These are phyloP conservation scores for Suillus americanus DNA, from an alignment of 768 basidiomycete genomes.

Conservation along the genomic window DNA sequence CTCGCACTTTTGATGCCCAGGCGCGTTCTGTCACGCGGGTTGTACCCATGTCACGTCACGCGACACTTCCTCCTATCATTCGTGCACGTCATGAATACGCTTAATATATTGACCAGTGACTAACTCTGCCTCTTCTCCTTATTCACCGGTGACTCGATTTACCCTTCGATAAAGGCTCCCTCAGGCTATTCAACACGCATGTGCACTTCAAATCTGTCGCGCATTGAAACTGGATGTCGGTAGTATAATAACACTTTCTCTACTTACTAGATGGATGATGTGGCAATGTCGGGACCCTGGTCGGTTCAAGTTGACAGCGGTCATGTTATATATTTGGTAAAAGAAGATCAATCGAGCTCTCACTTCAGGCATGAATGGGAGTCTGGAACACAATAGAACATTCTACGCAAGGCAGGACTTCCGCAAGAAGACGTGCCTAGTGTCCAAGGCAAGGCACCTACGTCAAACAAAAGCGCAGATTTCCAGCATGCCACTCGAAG, in stretches of 20 bases:
- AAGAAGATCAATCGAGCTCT: background rate
- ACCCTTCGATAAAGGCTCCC: background rate
- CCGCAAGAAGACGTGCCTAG: background rate
- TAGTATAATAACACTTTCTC: background rate
- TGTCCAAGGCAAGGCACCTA: background rate
- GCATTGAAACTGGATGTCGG: background rate
- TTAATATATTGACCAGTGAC: background rate
- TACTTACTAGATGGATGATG: background rate
- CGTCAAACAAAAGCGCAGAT: background rate
- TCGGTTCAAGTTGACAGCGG: background rate
- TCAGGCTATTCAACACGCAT: background rate
- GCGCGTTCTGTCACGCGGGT: slow-evolving; percentile 2
- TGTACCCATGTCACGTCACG: background rate
- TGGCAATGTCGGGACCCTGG: background rate
- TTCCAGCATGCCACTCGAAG: background rate
- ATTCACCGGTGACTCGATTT: background rate
- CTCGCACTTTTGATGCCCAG: background rate
- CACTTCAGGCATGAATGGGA: background rate
- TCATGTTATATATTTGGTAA: background rate
- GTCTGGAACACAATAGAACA: background rate
- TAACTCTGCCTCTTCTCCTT: background rate
- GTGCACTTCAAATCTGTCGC: background rate
- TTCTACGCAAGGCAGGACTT: background rate
- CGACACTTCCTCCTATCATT: background rate
- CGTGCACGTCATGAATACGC: background rate